Percentiles rank a stretch among this genome's conserved stretches.
These are phyloP conservation scores for Thraustochytrium striatum DNA, from an alignment of 352 stramenopile genomes.

Conservation along the genomic window DNA sequence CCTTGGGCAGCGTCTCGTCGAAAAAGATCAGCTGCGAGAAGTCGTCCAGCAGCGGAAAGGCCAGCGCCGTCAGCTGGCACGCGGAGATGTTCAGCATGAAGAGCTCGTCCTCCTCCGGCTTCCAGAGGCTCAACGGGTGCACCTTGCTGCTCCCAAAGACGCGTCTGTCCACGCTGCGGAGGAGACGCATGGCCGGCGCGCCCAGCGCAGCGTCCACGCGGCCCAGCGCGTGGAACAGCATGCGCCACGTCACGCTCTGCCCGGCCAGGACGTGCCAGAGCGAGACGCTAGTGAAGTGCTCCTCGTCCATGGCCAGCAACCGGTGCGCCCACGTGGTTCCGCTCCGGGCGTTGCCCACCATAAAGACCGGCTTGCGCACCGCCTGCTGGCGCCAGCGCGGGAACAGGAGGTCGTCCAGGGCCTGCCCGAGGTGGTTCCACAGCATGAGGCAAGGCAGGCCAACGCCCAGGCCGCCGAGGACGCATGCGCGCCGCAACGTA, in stretches of 20 bases:
- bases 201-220: neutral
- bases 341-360: slow-evolving; percentile 34
- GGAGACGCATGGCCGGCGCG: neutral
- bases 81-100: slow-evolving; percentile 42
- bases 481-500: neutral
- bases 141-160: neutral
- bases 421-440: slow-evolving; percentile 38
- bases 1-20: neutral
- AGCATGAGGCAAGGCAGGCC: slow-evolving; percentile 11
- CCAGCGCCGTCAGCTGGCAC: slow-evolving; percentile 7
- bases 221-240: slow-evolving; percentile 2
- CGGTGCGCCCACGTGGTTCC: slow-evolving; percentile 34
- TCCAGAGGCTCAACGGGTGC: neutral
- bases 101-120: slow-evolving; percentile 31
- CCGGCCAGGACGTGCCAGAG: slow-evolving; percentile 26
- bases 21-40: slow-evolving; percentile 18
- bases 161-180: neutral
- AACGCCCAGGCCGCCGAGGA: neutral
- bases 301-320: slow-evolving; percentile 17
- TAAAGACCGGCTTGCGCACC: slow-evolving; percentile 23
- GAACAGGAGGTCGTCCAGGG: slow-evolving; percentile 24
- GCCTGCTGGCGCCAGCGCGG: neutral
- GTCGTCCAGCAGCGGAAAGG: slow-evolving; percentile 32
- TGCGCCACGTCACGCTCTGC: slow-evolving; percentile 28
- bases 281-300: slow-evolving; percentile 4